Evolutionary conservation across 176 grass and related monocot genomes (phyloP), one percentile per base, ranked within the genome.

Genomic region (Tillandsia fasciculata): DNA sequence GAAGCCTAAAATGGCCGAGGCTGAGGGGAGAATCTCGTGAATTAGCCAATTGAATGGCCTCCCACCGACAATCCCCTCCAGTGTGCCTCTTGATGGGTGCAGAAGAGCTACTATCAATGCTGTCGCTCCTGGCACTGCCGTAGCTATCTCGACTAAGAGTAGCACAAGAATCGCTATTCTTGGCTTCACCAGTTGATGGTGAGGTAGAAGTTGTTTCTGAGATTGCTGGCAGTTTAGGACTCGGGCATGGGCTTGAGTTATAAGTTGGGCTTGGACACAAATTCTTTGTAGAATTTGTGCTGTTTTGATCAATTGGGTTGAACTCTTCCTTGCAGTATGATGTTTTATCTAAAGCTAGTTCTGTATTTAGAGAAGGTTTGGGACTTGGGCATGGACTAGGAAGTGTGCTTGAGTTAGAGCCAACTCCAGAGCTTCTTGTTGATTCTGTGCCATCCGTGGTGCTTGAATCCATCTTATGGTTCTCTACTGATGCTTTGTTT

Each of bases 1-100:
- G 78, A 0, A 96, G 92, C 51, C 88, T 83, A 71, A 96, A 96
- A 65, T 96, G 92, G 22, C 88, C 88, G 12, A 96, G 85, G 74
- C 88, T 88, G 8, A 96, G 80, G 2, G 85, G 88, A 0, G 80
- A 71, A 69, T 96, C 85, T 64, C 74, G 76, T 7, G 74, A 70
- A 61, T 72, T 83, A 1, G 85, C 88, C 48, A 77, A 64, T 0
- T 90, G 29, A 74, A 96, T 89, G 11, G 92, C 92, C 24, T 88
- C 92, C 88, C 92, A 96, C 8, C 78, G 66, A 1, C 70, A 74
- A 74, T 88, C 88, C 9, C 78, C 83, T 48, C 85, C 88, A 0
- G 92, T 96, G 70, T 96, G 92, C 12, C 83, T 80, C 70, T 77
- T 90, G 47, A 88, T 73, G 8, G 68, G 69, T 61, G 56, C 47